These are phyloP conservation scores for Perkinsus marinus DNA, from an alignment of 169 alveolate genomes.

Conservation along the genomic window DNA sequence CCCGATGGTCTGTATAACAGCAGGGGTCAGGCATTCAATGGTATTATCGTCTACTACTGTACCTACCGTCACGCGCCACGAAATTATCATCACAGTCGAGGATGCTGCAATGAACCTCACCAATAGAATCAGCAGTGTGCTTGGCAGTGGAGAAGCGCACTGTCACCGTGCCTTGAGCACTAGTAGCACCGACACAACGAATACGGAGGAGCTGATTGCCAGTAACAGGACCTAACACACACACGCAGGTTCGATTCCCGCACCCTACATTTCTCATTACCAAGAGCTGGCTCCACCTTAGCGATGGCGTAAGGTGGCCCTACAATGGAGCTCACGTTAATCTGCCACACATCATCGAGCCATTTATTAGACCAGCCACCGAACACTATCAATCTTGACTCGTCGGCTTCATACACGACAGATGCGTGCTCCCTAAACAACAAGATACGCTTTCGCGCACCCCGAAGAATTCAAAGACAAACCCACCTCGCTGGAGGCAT, in stretches of 20 bases:
- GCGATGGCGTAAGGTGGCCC: slow-evolving; percentile 86
- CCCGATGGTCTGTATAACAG: slow-evolving; percentile 64
- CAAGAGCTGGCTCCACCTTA: slow-evolving; percentile 65
- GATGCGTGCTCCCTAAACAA: slow-evolving; percentile 66
- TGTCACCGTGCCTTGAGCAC: slow-evolving; percentile 50
- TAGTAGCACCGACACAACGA: slow-evolving; percentile 64
- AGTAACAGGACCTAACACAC: slow-evolving; percentile 46
- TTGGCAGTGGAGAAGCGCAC: slow-evolving; percentile 69
- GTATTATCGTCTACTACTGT: slow-evolving; percentile 61
- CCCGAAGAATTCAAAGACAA: background rate
- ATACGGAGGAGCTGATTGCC: slow-evolving; percentile 66
- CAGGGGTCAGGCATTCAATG: slow-evolving; percentile 68
- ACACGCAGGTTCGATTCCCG: background rate
- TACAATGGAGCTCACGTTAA: slow-evolving; percentile 72
- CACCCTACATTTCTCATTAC: slow-evolving; percentile 11
- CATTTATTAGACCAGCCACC: slow-evolving; percentile 87
- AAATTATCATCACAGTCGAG: no score
- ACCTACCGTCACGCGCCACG: slow-evolving; percentile 30
- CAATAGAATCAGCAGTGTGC: slow-evolving; percentile 45
- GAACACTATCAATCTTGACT: slow-evolving; percentile 59
- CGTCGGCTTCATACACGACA: slow-evolving; percentile 67
- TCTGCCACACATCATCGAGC: slow-evolving; percentile 71
- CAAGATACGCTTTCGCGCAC: background rate
- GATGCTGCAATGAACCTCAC: background rate
- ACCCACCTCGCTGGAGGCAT: background rate